Evolutionary conservation across 2,329 filamentous ascomycete genomes (phyloP).

Genomic region (Xylaria sp.): DNA sequence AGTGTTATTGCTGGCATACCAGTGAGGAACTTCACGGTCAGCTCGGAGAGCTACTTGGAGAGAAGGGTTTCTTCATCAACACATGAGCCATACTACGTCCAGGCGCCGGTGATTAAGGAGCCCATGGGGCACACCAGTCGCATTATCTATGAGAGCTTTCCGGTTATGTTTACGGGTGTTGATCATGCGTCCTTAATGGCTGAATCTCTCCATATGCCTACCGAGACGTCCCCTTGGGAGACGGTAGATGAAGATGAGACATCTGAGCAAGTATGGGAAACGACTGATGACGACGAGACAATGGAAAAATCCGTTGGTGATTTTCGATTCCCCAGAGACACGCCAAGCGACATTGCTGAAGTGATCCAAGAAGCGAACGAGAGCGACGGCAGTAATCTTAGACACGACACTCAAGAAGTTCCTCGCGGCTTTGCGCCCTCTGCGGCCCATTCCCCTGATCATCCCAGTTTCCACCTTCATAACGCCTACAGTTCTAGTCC

Average conservation of each 20-base stretch:
- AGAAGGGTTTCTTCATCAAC: background rate
- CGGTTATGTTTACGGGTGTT: background rate
- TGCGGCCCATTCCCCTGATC: background rate
- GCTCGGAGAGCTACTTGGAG: background rate
- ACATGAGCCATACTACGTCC: background rate
- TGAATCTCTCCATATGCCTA: background rate
- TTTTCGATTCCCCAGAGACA: background rate
- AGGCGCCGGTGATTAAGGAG: background rate
- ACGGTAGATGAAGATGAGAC: slow-evolving; percentile 12
- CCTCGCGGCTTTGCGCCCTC: background rate
- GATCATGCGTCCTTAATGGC: background rate
- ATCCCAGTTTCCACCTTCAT: background rate
- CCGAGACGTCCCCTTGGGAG: slow-evolving; percentile 14
- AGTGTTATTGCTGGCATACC: background rate
- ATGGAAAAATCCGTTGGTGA: background rate
- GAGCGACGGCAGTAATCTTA: background rate
- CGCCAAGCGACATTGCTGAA: background rate
- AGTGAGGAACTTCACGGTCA: background rate
- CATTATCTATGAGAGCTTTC: background rate
- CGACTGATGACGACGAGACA: slow-evolving; percentile 14
- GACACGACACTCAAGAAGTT: background rate
- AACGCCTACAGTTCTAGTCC: background rate
- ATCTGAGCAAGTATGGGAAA: slow-evolving; percentile 12
- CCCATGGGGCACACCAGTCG: background rate
- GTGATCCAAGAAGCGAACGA: background rate